These are phyloP conservation scores for Pedinophyceae sp. DNA, from an alignment of 139 green algal species.

Conservation along the genomic window DNA sequence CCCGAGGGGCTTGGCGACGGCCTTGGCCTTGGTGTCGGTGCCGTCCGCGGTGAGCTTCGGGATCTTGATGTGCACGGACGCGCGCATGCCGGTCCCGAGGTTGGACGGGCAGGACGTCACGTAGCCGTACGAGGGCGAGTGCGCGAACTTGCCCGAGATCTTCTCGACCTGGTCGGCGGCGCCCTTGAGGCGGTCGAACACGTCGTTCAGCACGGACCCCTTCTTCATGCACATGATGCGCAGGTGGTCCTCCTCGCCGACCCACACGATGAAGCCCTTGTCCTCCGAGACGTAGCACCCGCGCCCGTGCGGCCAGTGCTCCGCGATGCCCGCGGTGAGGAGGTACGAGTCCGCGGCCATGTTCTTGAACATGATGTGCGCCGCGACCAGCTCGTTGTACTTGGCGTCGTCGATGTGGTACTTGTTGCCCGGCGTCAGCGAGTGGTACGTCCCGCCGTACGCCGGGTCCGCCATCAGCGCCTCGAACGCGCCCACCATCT, in stretches of 20 bases:
- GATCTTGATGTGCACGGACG: background rate
- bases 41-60: background rate
- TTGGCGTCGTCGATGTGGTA: constrained; percentile 1
- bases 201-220: no score
- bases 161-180: constrained; percentile 3
- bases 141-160: background rate
- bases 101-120: constrained; percentile 4
- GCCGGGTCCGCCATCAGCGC: background rate
- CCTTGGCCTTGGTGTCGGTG: background rate
- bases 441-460: constrained; percentile 1
- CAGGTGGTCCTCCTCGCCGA: no score
- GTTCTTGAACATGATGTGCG: constrained; percentile 4
- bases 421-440: background rate
- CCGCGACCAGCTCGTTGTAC: constrained; percentile 3
- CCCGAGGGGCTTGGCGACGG: background rate
- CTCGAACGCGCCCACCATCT: no score
- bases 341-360: constrained; percentile 2
- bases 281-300: background rate
- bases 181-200: no score
- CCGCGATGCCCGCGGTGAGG: background rate
- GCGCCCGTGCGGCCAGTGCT: background rate
- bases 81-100: background rate
- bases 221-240: constrained; percentile 2
- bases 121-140: background rate
- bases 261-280: background rate